Conservation (phyloP, 139 green algal species). For the Trebouxia sp. region DNA sequence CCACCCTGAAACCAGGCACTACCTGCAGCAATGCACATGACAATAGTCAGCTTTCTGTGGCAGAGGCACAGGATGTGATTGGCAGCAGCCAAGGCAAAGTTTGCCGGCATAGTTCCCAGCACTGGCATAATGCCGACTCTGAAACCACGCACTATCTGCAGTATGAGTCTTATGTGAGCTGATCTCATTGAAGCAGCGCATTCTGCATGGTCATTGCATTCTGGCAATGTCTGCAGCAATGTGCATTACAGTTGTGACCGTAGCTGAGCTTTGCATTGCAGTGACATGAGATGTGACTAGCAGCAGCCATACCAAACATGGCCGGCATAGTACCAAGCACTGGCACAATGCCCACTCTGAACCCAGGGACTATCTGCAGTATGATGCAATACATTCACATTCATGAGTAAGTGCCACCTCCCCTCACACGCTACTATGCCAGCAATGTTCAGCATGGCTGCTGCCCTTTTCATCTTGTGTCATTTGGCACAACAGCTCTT, state of each 20-base stretch:
- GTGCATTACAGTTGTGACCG: too few relatives aligned
- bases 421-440: slow-evolving; percentile 76
- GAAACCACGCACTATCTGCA: slow-evolving; percentile 97
- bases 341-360: slow-evolving; percentile 94
- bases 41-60: slow-evolving; percentile 44
- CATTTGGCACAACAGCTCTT: too few relatives aligned
- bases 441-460: too few relatives aligned
- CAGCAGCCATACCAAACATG: slow-evolving; percentile 91
- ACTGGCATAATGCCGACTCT: slow-evolving; percentile 94
- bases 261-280: slow-evolving; percentile 66
- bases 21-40: slow-evolving; percentile 51
- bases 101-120: slow-evolving; percentile 86
- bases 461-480: too few relatives aligned
- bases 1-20: slow-evolving; percentile 93
- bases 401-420: slow-evolving; percentile 36
- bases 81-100: slow-evolving; percentile 92
- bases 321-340: slow-evolving; percentile 93
- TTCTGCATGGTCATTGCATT: too few relatives aligned
- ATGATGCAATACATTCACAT: too few relatives aligned
- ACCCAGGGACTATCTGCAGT: slow-evolving; percentile 89
- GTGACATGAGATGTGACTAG: slow-evolving; percentile 77
- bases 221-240: too few relatives aligned
- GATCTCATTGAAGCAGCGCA: too few relatives aligned
- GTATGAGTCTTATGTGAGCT: too few relatives aligned
- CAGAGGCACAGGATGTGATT: slow-evolving; percentile 78